Conservation (phyloP, 108 stramenopile species). For the Chaetoceros tenuissimus region DNA sequence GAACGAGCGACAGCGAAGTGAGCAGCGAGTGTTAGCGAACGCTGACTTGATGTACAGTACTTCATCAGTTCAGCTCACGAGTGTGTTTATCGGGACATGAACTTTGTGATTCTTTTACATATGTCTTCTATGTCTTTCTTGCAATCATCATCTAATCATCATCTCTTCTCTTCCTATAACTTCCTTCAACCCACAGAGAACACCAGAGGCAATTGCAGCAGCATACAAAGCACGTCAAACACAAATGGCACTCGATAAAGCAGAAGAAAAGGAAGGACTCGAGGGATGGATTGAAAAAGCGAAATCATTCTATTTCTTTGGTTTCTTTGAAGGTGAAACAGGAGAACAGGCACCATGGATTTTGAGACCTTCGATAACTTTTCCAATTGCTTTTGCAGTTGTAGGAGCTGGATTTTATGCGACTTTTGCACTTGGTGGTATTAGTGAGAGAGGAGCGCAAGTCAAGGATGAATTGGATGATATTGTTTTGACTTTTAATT, state of each 20-base stretch:
- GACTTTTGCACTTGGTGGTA: conserved; percentile 52
- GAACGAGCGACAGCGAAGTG: too few relatives aligned
- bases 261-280: conserved; percentile 52
- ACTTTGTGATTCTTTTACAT: too few relatives aligned
- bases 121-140: conserved; percentile 1
- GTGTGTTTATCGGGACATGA: neutral
- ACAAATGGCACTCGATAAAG: conserved; percentile 32
- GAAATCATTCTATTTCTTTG: conserved; percentile 86
- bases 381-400: conserved; percentile 83
- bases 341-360: conserved; percentile 90
- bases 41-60: too few relatives aligned
- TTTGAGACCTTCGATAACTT: conserved; percentile 85
- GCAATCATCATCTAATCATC: neutral
- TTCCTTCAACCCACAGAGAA: conserved; percentile 21
- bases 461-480: conserved; percentile 73
- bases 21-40: too few relatives aligned
- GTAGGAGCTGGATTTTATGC: conserved; percentile 82
- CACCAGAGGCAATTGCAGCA: conserved; percentile 60
- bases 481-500: conserved; percentile 40
- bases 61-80: too few relatives aligned
- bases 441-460: conserved; percentile 67
- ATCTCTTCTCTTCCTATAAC: neutral
- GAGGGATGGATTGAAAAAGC: conserved; percentile 61
- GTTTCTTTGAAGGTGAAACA: conserved; percentile 89
- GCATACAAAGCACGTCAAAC: conserved; percentile 57